A percentile compares a stretch with the other conserved stretches of the same genome.
phyloP scores from a whole-genome alignment of 176 grass and related monocot genomes.

The Zoysia pacifica region DNA sequence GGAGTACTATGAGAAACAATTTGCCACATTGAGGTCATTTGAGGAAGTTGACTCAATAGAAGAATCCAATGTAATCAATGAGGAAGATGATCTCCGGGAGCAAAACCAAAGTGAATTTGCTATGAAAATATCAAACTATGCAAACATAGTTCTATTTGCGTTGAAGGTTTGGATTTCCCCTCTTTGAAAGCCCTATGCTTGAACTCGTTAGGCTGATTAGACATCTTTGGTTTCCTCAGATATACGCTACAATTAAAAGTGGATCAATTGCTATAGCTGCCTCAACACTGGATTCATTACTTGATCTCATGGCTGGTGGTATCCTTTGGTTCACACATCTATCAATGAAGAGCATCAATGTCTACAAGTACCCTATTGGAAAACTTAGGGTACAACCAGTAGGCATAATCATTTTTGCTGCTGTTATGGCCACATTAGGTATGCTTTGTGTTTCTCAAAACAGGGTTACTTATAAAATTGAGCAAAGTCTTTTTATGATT shows the following conservation, averaged over 20 bases:
- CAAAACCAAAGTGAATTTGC: constrained; percentile 86
- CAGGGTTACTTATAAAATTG: not conserved
- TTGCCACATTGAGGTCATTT: constrained; percentile 77
- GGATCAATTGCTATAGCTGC: constrained; percentile 96
- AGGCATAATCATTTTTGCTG: constrained; percentile 94
- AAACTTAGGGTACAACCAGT: constrained; percentile 93
- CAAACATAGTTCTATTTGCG: constrained; percentile 79
- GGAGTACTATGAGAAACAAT: constrained; percentile 88
- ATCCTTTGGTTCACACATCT: constrained; percentile 99
- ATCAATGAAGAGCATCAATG: constrained; percentile 88
- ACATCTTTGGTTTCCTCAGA: constrained; percentile 30
- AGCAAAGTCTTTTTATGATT: not conserved
- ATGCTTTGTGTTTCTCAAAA: constrained; percentile 30
- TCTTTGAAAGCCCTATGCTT: constrained; percentile 2
- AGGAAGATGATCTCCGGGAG: constrained; percentile 60
- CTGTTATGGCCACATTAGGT: constrained; percentile 93
- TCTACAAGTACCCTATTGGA: constrained; percentile 92
- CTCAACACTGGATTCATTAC: constrained; percentile 88
- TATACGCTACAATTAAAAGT: constrained; percentile 91
- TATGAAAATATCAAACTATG: constrained; percentile 91
- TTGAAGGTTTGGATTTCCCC: constrained; percentile 58
- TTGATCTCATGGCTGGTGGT: constrained; percentile 94
- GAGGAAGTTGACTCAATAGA: constrained; percentile 73
- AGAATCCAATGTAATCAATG: constrained; percentile 54
- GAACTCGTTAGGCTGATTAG: constrained; percentile 21